phyloP scores from a whole-genome alignment of 2,329 filamentous ascomycete genomes.

The Elsinoe perseae region DNA sequence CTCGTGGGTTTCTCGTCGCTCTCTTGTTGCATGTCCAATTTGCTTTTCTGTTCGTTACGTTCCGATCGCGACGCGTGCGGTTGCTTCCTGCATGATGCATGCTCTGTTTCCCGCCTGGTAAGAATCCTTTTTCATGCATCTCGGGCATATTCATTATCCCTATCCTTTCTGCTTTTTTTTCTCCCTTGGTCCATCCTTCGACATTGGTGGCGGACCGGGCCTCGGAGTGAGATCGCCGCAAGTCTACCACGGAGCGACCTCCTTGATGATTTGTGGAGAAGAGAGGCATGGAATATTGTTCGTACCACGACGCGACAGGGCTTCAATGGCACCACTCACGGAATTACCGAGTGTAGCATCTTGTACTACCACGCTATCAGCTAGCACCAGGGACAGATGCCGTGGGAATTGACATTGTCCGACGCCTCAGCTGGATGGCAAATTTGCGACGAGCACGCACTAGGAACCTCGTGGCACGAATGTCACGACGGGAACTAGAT shows the following conservation, averaged over 20 bases:
- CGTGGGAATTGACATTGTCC: background rate
- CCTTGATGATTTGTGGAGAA: constrained; percentile 8
- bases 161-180: background rate
- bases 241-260: constrained; percentile 3
- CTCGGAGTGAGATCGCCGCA: background rate
- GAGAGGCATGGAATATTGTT: background rate
- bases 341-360: background rate
- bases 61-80: constrained; percentile 6
- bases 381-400: background rate
- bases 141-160: background rate
- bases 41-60: background rate
- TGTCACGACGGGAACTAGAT: background rate
- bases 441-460: background rate
- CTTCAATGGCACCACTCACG: background rate
- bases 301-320: background rate
- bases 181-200: background rate
- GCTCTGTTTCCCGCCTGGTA: constrained; percentile 4
- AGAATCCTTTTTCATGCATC: constrained; percentile 9
- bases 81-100: background rate
- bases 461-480: background rate
- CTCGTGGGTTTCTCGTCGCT: background rate
- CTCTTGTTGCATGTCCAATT: background rate
- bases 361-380: background rate
- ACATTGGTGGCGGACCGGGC: constrained; percentile 1
- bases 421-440: background rate